Percentiles rank a stretch among this genome's conserved stretches.
Conservation (phyloP, 306 rosid genomes). For the Vachellia collinsii region DNA sequence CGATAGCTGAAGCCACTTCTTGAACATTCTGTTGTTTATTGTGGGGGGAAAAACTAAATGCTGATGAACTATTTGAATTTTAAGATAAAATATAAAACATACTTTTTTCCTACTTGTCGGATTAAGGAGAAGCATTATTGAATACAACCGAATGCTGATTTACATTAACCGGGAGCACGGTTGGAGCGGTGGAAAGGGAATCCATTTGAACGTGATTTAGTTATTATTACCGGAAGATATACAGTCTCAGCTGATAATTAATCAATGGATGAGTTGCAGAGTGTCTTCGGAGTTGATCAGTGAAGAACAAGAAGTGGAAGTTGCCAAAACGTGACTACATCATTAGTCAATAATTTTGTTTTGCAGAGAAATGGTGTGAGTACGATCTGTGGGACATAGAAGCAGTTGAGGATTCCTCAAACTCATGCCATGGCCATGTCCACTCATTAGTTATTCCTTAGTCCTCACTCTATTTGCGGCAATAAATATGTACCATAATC, state of each 20-base stretch:
- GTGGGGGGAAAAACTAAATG: too few species aligned
- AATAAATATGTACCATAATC: slow-evolving; percentile 24
- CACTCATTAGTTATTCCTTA: slow-evolving; percentile 36
- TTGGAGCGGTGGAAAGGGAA: neutral
- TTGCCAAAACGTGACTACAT: neutral
- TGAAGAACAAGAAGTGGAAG: slow-evolving; percentile 12
- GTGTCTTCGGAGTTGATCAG: slow-evolving; percentile 22
- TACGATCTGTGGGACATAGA: slow-evolving; percentile 28
- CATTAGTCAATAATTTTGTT: neutral
- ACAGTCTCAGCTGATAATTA: neutral
- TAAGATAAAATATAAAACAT: neutral
- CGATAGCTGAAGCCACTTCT: slow-evolving; percentile 15
- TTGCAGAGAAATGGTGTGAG: slow-evolving; percentile 26
- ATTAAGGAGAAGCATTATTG: neutral
- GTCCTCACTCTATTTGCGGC: neutral
- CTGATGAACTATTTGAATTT: neutral
- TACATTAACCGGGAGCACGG: neutral
- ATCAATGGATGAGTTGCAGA: neutral
- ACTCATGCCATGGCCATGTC: slow-evolving; percentile 4
- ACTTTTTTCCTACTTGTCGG: neutral
- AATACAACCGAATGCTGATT: neutral
- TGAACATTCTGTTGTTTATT: neutral
- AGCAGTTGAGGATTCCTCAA: slow-evolving; percentile 29
- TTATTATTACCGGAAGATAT: neutral
- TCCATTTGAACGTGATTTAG: neutral